These are phyloP conservation scores for Oryza nivara DNA, from an alignment of 176 grass and related monocot genomes.

Conservation along the genomic window DNA sequence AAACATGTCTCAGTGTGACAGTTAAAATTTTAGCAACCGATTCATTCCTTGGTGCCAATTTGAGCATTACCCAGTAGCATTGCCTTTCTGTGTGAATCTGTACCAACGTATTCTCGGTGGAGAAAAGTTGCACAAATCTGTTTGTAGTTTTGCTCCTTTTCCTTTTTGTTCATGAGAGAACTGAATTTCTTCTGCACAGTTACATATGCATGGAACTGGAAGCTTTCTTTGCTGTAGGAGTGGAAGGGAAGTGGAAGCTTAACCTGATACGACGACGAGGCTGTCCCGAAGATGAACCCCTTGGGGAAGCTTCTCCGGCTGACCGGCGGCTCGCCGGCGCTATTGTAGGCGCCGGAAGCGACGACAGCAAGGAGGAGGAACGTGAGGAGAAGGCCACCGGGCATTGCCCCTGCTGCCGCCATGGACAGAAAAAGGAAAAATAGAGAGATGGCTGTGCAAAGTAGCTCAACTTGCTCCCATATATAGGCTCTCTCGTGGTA, in stretches of 20 bases:
- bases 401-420: neutral
- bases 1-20: too few species aligned
- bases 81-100: too few species aligned
- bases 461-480: neutral
- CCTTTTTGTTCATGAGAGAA: too few species aligned
- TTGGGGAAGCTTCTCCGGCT: conserved; percentile 35
- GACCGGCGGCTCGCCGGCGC: neutral
- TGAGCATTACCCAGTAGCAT: neutral
- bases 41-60: neutral
- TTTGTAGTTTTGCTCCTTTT: too few species aligned
- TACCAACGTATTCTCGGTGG: too few species aligned
- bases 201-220: too few species aligned
- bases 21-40: neutral
- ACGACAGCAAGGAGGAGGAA: conserved; percentile 16
- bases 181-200: too few species aligned
- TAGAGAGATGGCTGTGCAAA: too few species aligned
- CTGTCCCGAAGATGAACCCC: conserved; percentile 38
- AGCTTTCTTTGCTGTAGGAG: neutral
- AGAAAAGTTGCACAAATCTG: too few species aligned
- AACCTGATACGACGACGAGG: conserved; percentile 43
- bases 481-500: neutral
- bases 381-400: neutral
- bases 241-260: neutral
- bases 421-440: neutral
- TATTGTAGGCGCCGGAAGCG: neutral